These are phyloP conservation scores for Mediolabrus comicus DNA, from an alignment of 108 stramenopile species.

Conservation along the genomic window DNA sequence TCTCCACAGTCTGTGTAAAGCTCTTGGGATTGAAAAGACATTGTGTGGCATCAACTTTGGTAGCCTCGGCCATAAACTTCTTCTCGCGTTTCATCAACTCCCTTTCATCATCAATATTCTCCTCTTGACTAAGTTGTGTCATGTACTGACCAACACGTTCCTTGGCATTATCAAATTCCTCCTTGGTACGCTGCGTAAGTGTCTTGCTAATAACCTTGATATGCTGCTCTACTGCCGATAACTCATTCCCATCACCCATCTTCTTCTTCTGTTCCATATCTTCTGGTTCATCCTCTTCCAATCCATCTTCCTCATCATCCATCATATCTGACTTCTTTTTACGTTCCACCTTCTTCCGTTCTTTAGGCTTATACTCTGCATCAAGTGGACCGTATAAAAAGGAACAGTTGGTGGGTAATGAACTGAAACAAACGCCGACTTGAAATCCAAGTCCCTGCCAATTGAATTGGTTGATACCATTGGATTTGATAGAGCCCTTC, in stretches of 20 bases:
- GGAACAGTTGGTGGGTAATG: slow-evolving; percentile 60
- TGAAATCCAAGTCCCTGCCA: slow-evolving; percentile 69
- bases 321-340: background rate
- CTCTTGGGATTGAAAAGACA: slow-evolving; percentile 80
- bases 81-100: slow-evolving; percentile 20
- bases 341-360: slow-evolving; percentile 52
- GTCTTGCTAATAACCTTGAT: slow-evolving; percentile 52
- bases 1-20: slow-evolving; percentile 91
- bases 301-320: slow-evolving; percentile 23
- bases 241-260: slow-evolving; percentile 55
- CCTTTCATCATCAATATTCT: slow-evolving; percentile 19
- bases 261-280: slow-evolving; percentile 48
- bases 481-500: slow-evolving; percentile 42
- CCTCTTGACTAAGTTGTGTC: slow-evolving; percentile 13
- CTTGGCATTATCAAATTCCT: slow-evolving; percentile 11
- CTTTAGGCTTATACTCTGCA: slow-evolving; percentile 46
- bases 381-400: slow-evolving; percentile 77
- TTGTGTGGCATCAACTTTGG: slow-evolving; percentile 50
- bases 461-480: slow-evolving; percentile 50
- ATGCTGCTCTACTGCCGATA: slow-evolving; percentile 66
- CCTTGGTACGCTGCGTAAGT: slow-evolving; percentile 31
- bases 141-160: slow-evolving; percentile 17
- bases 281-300: slow-evolving; percentile 67
- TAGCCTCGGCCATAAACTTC: slow-evolving; percentile 40
- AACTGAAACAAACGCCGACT: slow-evolving; percentile 77